Percentiles rank a stretch among this genome's conserved stretches.
Conservation (phyloP, 352 stramenopile genomes). For the Phytophthora rubi region DNA sequence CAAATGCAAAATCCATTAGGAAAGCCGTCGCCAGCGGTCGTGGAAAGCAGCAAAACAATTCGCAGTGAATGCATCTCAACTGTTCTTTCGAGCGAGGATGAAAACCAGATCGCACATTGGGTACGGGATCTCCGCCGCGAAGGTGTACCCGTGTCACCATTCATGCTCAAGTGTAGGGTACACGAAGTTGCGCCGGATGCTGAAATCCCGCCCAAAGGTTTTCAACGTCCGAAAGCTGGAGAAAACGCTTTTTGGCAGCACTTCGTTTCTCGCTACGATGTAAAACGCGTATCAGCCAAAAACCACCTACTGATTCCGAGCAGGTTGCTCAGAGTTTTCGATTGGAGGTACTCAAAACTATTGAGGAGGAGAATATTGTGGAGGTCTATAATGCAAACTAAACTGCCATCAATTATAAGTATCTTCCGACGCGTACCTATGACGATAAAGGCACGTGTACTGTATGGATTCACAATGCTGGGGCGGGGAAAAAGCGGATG, state of each 20-base stretch:
- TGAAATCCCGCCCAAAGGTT: not conserved
- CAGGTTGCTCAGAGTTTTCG: not conserved
- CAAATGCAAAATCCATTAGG: too few species aligned
- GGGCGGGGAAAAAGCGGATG: constrained; percentile 22
- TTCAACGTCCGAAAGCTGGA: constrained; percentile 6
- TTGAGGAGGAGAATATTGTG: constrained; percentile 6
- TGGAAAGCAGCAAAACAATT: too few species aligned
- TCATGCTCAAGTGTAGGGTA: not conserved
- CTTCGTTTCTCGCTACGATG: constrained; percentile 1
- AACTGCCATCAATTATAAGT: constrained; percentile 33
- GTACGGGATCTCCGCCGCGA: not conserved
- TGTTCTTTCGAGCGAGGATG: not conserved
- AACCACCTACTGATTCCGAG: not conserved
- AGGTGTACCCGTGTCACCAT: not conserved
- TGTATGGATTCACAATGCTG: constrained; percentile 29
- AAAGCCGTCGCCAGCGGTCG: too few species aligned
- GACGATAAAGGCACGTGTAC: not conserved
- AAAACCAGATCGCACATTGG: not conserved
- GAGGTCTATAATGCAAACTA: constrained; percentile 33
- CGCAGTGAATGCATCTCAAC: not conserved
- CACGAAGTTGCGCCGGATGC: not conserved
- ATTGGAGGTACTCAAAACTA: not conserved
- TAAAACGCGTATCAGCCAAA: constrained; percentile 14
- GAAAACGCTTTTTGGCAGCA: constrained; percentile 4
- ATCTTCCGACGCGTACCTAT: constrained; percentile 27